Conservation (phyloP, 73 alveolate genomes). For the Breviolum minutum region DNA sequence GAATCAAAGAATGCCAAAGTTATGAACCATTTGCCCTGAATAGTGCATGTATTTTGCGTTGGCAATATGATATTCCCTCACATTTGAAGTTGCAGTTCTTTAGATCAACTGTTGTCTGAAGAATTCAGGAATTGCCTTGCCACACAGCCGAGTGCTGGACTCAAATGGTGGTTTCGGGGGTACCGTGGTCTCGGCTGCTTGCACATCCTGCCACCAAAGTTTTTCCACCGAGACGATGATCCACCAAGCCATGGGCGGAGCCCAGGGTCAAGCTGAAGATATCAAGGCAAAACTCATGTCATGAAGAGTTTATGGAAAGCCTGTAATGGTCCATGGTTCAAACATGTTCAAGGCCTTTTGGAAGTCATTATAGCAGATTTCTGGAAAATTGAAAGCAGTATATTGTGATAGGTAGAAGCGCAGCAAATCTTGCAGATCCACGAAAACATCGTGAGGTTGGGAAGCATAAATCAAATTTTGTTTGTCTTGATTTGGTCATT, state of each 20-base stretch:
- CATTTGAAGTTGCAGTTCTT: neutral
- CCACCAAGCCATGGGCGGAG: slow-evolving; percentile 96
- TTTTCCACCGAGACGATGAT: slow-evolving; percentile 54
- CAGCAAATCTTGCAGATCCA: slow-evolving; percentile 92
- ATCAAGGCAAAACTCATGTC: slow-evolving; percentile 7
- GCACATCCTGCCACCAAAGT: too few species aligned
- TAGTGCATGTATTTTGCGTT: neutral
- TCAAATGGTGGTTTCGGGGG: neutral
- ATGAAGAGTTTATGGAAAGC: too few species aligned
- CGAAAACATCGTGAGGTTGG: slow-evolving; percentile 92
- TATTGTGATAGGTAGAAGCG: slow-evolving; percentile 79
- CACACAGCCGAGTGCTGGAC: slow-evolving; percentile 60
- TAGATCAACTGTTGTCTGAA: too few species aligned
- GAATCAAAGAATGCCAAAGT: too few species aligned
- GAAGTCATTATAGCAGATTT: too few species aligned
- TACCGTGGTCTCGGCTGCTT: too few species aligned
- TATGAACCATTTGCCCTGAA: too few species aligned
- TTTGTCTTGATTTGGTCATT: too few species aligned
- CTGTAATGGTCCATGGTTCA: neutral
- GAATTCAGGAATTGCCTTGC: slow-evolving; percentile 61
- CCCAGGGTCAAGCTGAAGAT: slow-evolving; percentile 95
- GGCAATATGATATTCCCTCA: neutral
- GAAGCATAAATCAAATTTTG: neutral
- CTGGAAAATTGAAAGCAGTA: neutral
- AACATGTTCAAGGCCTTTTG: too few species aligned